phyloP scores from a whole-genome alignment of 148 eudicot genomes.

The Drosera capensis region DNA sequence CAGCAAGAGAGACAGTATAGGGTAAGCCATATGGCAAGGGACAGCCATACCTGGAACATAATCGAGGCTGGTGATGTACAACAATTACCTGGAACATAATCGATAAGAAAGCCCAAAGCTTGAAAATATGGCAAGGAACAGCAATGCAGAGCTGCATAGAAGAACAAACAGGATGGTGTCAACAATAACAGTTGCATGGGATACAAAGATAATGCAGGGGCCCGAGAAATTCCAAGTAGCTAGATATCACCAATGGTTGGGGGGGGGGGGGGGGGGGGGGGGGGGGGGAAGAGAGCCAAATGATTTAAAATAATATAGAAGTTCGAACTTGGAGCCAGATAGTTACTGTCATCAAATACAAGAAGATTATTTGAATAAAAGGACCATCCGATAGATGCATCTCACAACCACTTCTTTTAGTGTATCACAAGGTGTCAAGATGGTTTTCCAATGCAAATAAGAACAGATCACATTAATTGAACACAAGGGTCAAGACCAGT shows the following conservation, averaged over 20 bases:
- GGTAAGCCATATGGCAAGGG: not conserved
- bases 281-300: not conserved
- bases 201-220: no score
- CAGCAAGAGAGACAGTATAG: not conserved
- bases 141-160: constrained; percentile 76
- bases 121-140: constrained; percentile 90
- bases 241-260: not conserved
- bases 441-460: no score
- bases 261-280: not conserved
- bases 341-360: not conserved
- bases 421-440: no score
- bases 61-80: no score
- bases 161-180: constrained; percentile 3
- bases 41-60: not conserved
- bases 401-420: no score
- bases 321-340: not conserved
- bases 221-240: no score
- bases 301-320: not conserved
- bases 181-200: no score
- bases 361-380: no score
- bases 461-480: no score
- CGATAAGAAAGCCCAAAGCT: constrained; percentile 88
- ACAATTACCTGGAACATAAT: constrained; percentile 96
- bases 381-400: no score
- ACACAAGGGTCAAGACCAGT: no score